Conservation (phyloP, 2,329 filamentous ascomycete genomes). For the Plectosphaerella cucumerina region DNA sequence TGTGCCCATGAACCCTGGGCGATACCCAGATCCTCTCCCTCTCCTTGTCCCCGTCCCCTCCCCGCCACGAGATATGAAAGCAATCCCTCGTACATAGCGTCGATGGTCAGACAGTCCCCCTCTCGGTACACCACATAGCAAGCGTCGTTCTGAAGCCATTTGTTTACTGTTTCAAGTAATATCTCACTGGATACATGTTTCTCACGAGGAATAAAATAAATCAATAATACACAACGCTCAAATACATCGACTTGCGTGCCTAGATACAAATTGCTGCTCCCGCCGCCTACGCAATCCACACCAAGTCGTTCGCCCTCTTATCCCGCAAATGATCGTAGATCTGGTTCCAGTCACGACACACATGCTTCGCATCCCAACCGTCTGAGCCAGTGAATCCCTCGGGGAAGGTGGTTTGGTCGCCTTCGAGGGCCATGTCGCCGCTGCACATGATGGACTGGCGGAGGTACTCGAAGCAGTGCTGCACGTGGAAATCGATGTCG, state of each 20-base stretch:
- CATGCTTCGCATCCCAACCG: constrained; percentile 38
- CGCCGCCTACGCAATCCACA: constrained; percentile 23
- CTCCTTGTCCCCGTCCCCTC: background rate
- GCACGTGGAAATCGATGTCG: constrained; percentile 30
- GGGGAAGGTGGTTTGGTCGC: constrained; percentile 34
- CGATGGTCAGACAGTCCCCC: background rate
- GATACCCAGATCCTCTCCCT: too few species aligned
- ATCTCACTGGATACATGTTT: too few species aligned
- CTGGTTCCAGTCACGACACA: constrained; percentile 33
- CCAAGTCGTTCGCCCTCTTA: constrained; percentile 26
- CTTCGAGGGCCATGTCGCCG: constrained; percentile 27
- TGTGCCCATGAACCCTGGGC: too few species aligned
- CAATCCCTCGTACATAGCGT: background rate
- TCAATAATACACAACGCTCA: too few species aligned
- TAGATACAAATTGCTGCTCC: too few species aligned
- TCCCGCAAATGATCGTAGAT: constrained; percentile 27
- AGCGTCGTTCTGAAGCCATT: background rate
- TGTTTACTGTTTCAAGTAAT: too few species aligned
- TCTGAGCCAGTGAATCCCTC: constrained; percentile 31
- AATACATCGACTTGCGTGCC: background rate
- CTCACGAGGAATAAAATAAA: too few species aligned
- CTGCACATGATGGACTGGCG: constrained; percentile 28
- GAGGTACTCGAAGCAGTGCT: constrained; percentile 35
- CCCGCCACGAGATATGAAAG: background rate
- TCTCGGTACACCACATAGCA: background rate